A percentile compares a stretch with the other conserved stretches of the same genome.
phyloP scores from a whole-genome alignment of 2,329 filamentous ascomycete species.

The Apiospora arundinis region DNA sequence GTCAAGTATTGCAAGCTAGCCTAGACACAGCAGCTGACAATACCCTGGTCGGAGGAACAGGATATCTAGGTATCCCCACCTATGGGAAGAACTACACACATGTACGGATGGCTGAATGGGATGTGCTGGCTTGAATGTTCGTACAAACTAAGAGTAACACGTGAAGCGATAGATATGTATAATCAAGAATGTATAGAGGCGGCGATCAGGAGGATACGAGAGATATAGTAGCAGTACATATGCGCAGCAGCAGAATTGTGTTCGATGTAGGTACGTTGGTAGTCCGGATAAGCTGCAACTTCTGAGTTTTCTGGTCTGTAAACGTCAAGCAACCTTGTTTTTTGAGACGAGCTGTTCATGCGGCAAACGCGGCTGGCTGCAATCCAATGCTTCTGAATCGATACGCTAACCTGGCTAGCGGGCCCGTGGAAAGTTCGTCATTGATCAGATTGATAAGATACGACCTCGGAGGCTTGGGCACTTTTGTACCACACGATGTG shows the following conservation, averaged over 20 bases:
- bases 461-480: not conserved
- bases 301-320: not conserved
- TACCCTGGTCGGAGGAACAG: not conserved
- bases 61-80: not conserved
- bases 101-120: too few species aligned
- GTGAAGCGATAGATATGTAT: not conserved
- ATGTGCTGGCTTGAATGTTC: not conserved
- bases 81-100: not conserved
- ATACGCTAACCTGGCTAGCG: slow-evolving; percentile 13
- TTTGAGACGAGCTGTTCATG: not conserved
- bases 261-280: not conserved
- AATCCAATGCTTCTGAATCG: not conserved
- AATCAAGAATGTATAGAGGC: not conserved
- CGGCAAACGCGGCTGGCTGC: slow-evolving; percentile 2
- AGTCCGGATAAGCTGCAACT: not conserved
- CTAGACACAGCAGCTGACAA: slow-evolving; percentile 8
- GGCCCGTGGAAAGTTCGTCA: not conserved
- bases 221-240: not conserved
- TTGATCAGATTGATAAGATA: slow-evolving; percentile 20
- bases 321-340: slow-evolving; percentile 1
- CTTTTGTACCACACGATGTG: not conserved
- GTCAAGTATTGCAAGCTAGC: slow-evolving; percentile 3
- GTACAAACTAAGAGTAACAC: not conserved
- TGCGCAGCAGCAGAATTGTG: not conserved
- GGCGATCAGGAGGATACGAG: not conserved